Percentiles rank a stretch among this genome's conserved stretches.
phyloP scores from a whole-genome alignment of 2,329 filamentous ascomycete genomes.

The Phoma sp. region DNA sequence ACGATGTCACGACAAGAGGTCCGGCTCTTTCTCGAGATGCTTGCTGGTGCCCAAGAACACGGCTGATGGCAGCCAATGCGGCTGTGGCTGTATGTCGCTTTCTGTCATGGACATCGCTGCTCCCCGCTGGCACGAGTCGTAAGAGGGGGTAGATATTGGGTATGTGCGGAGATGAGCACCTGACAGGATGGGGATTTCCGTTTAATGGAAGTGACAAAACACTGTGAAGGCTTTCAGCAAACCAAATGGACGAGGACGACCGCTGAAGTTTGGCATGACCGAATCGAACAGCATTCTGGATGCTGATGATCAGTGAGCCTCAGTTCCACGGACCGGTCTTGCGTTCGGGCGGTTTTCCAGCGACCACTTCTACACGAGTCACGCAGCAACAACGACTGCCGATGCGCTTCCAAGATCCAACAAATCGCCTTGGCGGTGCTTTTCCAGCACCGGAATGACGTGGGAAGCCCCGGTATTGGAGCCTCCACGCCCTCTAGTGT shows the following conservation, averaged over 20 bases:
- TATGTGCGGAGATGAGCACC: constrained; percentile 2
- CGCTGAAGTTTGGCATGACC: neutral
- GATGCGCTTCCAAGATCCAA: constrained; percentile 21
- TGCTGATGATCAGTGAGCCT: constrained; percentile 1
- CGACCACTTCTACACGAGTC: constrained; percentile 6
- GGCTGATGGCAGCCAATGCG: neutral
- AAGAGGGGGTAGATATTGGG: neutral
- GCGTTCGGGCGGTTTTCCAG: neutral
- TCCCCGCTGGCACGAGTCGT: constrained; percentile 11
- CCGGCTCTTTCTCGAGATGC: constrained; percentile 8
- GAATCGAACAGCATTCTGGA: neutral
- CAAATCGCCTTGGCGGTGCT: constrained; percentile 29
- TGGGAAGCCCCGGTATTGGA: constrained; percentile 17
- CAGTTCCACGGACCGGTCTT: neutral
- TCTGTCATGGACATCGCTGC: constrained; percentile 9
- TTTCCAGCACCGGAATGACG: constrained; percentile 23
- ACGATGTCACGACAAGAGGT: constrained; percentile 6
- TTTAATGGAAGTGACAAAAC: neutral
- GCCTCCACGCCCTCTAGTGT: constrained; percentile 2
- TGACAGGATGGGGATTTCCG: neutral
- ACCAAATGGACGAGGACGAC: neutral
- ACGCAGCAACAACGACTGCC: neutral
- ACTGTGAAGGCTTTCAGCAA: neutral
- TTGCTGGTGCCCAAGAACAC: constrained; percentile 2
- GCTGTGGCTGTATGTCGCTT: neutral